Evolutionary conservation across 2,329 filamentous ascomycete species (phyloP).

Genomic region (Ophiostoma himal-ulmi): DNA sequence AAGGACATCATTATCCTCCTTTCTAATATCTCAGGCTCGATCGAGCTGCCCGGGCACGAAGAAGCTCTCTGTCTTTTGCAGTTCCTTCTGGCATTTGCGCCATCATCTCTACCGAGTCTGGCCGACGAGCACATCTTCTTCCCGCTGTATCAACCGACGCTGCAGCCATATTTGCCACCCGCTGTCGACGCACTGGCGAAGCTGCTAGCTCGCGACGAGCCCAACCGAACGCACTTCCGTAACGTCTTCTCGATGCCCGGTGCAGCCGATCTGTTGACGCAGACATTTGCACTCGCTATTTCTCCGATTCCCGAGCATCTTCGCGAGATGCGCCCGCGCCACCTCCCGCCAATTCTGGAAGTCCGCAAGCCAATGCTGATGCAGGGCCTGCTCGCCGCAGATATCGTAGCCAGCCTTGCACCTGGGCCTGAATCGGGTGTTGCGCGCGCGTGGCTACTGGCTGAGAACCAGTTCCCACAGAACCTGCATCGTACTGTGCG

Average conservation of each 20-base stretch:
- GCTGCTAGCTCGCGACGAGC: slow-evolving; percentile 84
- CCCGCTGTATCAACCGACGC: slow-evolving; percentile 67
- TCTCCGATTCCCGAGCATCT: slow-evolving; percentile 70
- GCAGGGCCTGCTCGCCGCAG: slow-evolving; percentile 84
- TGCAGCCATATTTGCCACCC: slow-evolving; percentile 82
- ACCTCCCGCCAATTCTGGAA: slow-evolving; percentile 64
- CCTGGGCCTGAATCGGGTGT: slow-evolving; percentile 61
- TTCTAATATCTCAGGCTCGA: slow-evolving; percentile 76
- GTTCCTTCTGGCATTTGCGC: slow-evolving; percentile 86
- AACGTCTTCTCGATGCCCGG: slow-evolving; percentile 68
- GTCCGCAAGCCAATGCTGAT: slow-evolving; percentile 82
- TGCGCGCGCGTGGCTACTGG: slow-evolving; percentile 73
- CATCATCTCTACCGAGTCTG: slow-evolving; percentile 61
- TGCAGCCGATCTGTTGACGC: slow-evolving; percentile 70
- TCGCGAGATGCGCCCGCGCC: slow-evolving; percentile 47
- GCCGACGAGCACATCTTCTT: slow-evolving; percentile 62
- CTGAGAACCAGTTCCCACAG: slow-evolving; percentile 75
- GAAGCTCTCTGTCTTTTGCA: slow-evolving; percentile 82
- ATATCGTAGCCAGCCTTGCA: slow-evolving; percentile 72
- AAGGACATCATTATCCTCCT: slow-evolving; percentile 87
- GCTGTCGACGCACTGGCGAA: slow-evolving; percentile 90
- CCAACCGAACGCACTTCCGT: slow-evolving; percentile 80
- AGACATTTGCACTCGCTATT: slow-evolving; percentile 80
- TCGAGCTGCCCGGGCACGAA: slow-evolving; percentile 78
- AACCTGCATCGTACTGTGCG: slow-evolving; percentile 72